Evolutionary conservation across 805 yeast species (phyloP).

Genomic region (Pichia kluyveri): DNA sequence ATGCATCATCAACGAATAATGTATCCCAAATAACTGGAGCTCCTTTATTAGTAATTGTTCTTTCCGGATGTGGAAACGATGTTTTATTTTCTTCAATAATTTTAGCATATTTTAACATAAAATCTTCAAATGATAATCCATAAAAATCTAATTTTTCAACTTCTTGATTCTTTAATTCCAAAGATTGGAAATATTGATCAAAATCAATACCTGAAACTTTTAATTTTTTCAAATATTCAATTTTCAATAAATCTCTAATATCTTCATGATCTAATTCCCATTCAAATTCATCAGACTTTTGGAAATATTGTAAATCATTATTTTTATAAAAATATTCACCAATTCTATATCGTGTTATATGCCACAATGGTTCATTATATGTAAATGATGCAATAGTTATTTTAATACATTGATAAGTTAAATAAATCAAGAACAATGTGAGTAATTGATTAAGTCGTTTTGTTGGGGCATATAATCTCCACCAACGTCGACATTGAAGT

Average conservation of each 20-base stretch:
- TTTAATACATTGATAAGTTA: background rate
- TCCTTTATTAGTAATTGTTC: constrained; percentile 12
- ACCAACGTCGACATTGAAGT: background rate
- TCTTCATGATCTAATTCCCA: constrained; percentile 1
- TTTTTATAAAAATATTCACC: background rate
- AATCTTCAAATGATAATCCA: background rate
- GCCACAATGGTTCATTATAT: constrained; percentile 4
- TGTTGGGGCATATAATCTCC: background rate
- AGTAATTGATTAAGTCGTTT: background rate
- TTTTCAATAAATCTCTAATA: constrained; percentile 4
- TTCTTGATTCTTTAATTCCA: background rate
- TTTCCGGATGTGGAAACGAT: constrained; percentile 13
- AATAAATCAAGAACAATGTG: background rate
- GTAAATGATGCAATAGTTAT: background rate
- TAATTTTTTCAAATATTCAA: constrained; percentile 8
- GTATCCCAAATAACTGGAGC: constrained; percentile 19
- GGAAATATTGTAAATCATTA: background rate
- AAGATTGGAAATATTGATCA: constrained; percentile 2
- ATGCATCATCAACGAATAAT: constrained; percentile 11
- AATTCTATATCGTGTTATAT: constrained; percentile 5
- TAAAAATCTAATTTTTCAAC: background rate
- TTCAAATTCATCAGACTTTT: background rate
- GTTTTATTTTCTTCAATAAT: constrained; percentile 8
- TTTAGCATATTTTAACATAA: constrained; percentile 2
- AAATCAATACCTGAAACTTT: constrained; percentile 6